Percentiles rank a stretch among this genome's conserved stretches.
Evolutionary conservation across 2,329 filamentous ascomycete species (phyloP).

Genomic region (Ramichloridium luteum): DNA sequence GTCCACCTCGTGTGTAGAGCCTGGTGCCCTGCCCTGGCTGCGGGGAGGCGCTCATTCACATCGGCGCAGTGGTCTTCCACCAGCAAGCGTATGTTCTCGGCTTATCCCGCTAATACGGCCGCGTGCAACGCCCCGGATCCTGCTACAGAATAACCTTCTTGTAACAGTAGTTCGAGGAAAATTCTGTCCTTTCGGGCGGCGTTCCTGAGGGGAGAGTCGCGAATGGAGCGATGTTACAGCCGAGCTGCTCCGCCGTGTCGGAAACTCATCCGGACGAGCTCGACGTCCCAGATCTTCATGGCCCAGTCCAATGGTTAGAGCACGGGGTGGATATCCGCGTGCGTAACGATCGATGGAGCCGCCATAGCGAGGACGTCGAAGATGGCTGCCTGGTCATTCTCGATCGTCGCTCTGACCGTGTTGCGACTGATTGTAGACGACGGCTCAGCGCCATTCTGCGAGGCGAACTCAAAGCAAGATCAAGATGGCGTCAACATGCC

Average conservation of each 20-base stretch:
- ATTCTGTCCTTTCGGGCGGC: no score
- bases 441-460: neutral
- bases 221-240: no score
- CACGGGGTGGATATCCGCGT: no score
- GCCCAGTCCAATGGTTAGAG: no score
- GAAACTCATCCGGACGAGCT: no score
- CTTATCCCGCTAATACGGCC: neutral
- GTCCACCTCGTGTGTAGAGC: neutral
- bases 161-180: constrained; percentile 1
- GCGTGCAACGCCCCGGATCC: neutral
- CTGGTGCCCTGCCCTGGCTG: neutral
- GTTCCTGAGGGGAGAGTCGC: no score
- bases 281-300: no score
- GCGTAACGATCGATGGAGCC: neutral
- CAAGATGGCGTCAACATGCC: neutral
- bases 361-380: constrained; percentile 1
- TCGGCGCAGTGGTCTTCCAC: constrained; percentile 2
- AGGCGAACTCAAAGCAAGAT: constrained; percentile 1
- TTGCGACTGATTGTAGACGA: neutral
- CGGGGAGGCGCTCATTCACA: constrained; percentile 2
- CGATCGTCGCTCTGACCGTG: neutral
- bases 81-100: neutral
- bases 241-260: no score
- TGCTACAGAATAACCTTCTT: neutral
- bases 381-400: neutral